phyloP scores from a whole-genome alignment of 2,329 filamentous ascomycete species.

The Xylaria sp. region DNA sequence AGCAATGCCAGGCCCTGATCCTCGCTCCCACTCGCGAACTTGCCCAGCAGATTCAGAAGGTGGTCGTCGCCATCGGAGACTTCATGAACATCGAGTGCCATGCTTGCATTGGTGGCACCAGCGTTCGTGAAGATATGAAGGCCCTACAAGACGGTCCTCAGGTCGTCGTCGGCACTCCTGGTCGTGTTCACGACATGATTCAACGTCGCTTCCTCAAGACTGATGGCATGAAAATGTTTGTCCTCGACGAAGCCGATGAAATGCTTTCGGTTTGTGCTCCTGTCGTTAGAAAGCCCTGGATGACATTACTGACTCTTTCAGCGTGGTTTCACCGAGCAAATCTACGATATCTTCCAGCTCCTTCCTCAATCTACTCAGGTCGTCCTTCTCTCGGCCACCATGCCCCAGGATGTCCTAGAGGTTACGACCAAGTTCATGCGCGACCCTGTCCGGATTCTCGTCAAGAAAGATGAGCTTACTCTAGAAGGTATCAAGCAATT shows the following conservation, averaged over 20 bases:
- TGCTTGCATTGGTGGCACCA: constrained; percentile 98
- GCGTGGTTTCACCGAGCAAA: constrained; percentile 99
- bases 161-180: constrained; percentile 96
- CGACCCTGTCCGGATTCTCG: constrained; percentile 97
- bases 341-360: constrained; percentile 99
- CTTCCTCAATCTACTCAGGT: constrained; percentile 98
- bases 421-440: constrained; percentile 99
- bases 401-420: constrained; percentile 98
- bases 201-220: constrained; percentile 97
- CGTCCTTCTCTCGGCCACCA: constrained; percentile 96
- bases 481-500: constrained; percentile 99
- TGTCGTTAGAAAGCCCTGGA: background rate
- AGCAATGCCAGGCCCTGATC: constrained; percentile 98
- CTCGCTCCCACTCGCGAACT: constrained; percentile 98
- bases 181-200: constrained; percentile 99
- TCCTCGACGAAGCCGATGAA: constrained; percentile 99
- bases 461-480: constrained; percentile 99
- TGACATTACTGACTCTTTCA: constrained; percentile 56
- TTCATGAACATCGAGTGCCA: constrained; percentile 99
- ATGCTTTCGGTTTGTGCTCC: constrained; percentile 83
- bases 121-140: constrained; percentile 98
- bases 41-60: constrained; percentile 99
- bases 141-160: constrained; percentile 95
- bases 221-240: constrained; percentile 99
- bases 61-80: constrained; percentile 97